These are phyloP conservation scores for Fusarium albosuccineum DNA, from an alignment of 2,329 filamentous ascomycete genomes.

Conservation along the genomic window DNA sequence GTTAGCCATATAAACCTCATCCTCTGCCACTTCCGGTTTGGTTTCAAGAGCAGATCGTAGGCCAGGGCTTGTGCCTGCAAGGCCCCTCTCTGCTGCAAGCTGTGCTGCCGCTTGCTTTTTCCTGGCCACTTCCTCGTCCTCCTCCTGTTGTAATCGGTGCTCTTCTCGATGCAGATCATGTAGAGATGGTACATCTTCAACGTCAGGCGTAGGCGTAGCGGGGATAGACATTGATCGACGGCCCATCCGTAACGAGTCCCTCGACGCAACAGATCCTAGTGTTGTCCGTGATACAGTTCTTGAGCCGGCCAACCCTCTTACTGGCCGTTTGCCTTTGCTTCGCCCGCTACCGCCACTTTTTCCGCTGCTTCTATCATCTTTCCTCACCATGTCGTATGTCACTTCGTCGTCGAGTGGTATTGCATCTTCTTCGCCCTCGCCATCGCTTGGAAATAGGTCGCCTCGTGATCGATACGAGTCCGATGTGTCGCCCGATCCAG, in stretches of 20 bases:
- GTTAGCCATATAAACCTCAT: slow-evolving; percentile 48
- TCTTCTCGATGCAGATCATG: slow-evolving; percentile 68
- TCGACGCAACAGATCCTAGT: slow-evolving; percentile 58
- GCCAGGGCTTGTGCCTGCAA: slow-evolving; percentile 48
- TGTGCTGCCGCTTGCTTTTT: slow-evolving; percentile 66
- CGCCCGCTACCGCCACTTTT: slow-evolving; percentile 63
- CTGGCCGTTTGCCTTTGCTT: slow-evolving; percentile 70
- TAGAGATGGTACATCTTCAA: slow-evolving; percentile 59
- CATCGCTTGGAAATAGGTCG: slow-evolving; percentile 91
- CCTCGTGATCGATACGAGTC: slow-evolving; percentile 90
- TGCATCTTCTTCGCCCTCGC: slow-evolving; percentile 89
- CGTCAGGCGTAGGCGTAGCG: slow-evolving; percentile 54
- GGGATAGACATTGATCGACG: slow-evolving; percentile 48
- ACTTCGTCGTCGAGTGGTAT: slow-evolving; percentile 95
- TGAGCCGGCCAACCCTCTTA: slow-evolving; percentile 52
- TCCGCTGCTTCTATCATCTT: slow-evolving; percentile 78
- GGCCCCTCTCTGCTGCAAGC: slow-evolving; percentile 64
- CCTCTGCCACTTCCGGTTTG: slow-evolving; percentile 49
- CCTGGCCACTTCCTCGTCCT: slow-evolving; percentile 66
- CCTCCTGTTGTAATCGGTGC: slow-evolving; percentile 62
- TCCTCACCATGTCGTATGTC: slow-evolving; percentile 82
- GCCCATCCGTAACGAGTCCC: slow-evolving; percentile 47
- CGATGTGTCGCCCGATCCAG: slow-evolving; percentile 82
- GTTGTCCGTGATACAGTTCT: slow-evolving; percentile 72
- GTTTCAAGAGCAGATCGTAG: slow-evolving; percentile 27